These are phyloP conservation scores for Gnomoniopsis sp. DNA, from an alignment of 2,329 filamentous ascomycete species.

Conservation along the genomic window DNA sequence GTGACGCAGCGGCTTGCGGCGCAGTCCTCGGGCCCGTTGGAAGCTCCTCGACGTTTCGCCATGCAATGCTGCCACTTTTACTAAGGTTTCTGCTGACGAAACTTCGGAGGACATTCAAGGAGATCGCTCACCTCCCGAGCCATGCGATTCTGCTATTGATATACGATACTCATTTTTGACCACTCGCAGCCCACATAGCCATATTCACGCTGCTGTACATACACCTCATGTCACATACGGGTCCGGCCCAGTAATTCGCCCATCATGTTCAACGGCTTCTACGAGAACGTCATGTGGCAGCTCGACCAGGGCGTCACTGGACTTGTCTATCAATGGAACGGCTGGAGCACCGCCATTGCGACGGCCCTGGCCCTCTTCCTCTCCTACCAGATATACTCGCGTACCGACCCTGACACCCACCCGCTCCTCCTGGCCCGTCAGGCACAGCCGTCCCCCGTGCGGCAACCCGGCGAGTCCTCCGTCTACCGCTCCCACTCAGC, in stretches of 20 bases:
- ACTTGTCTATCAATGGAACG: conserved; percentile 76
- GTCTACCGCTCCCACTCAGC: conserved; percentile 80
- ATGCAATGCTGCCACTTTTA: neutral
- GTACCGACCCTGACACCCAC: conserved; percentile 83
- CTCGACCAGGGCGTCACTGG: conserved; percentile 69
- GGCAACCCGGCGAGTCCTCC: conserved; percentile 81
- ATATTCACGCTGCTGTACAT: neutral
- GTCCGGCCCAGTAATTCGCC: neutral
- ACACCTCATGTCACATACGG: neutral
- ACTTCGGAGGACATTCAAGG: too few relatives aligned
- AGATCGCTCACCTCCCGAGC: neutral
- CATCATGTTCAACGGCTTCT: conserved; percentile 23
- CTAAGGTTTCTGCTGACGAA: neutral
- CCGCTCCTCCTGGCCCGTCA: conserved; percentile 88
- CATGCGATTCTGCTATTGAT: neutral
- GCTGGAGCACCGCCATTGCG: conserved; percentile 70
- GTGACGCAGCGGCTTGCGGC: neutral
- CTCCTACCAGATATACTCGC: conserved; percentile 66
- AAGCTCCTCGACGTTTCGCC: neutral
- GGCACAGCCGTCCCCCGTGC: conserved; percentile 71
- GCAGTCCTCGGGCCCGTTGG: neutral
- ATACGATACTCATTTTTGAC: neutral
- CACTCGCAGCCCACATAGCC: neutral
- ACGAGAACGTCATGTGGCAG: conserved; percentile 58
- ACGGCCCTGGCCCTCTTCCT: conserved; percentile 64